phyloP scores from a whole-genome alignment of 805 yeast genomes.

The Saccharomycopsis sp. region DNA sequence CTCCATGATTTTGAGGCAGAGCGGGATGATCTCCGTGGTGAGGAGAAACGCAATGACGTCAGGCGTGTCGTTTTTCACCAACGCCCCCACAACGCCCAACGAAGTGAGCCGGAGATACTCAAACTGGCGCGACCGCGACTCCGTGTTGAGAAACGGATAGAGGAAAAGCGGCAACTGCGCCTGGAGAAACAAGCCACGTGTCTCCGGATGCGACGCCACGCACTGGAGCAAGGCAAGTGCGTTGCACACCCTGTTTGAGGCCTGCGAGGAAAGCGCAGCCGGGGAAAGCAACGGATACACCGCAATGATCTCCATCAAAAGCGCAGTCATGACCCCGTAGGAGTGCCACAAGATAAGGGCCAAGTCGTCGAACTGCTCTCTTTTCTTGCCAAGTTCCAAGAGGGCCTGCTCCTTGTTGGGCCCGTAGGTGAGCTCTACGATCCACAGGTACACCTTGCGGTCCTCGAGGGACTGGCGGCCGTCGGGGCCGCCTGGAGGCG shows the following conservation, averaged over 20 bases:
- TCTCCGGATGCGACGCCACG: slow-evolving; percentile 91
- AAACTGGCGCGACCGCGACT: slow-evolving; percentile 85
- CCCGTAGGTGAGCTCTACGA: slow-evolving; percentile 82
- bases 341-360: slow-evolving; percentile 94
- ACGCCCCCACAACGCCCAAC: slow-evolving; percentile 93
- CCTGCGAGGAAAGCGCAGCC: slow-evolving; percentile 75
- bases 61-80: slow-evolving; percentile 92
- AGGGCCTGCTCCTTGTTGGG: slow-evolving; percentile 90
- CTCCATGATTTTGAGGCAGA: slow-evolving; percentile 93
- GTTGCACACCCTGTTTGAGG: slow-evolving; percentile 89
- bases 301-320: slow-evolving; percentile 80
- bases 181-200: slow-evolving; percentile 73
- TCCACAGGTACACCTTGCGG: slow-evolving; percentile 84
- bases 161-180: slow-evolving; percentile 90
- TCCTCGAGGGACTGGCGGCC: slow-evolving; percentile 56
- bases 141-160: slow-evolving; percentile 90
- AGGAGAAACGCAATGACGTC: slow-evolving; percentile 87
- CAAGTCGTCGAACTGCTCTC: slow-evolving; percentile 91
- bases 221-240: slow-evolving; percentile 93
- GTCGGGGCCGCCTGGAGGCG: too few species aligned
- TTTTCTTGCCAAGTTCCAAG: slow-evolving; percentile 83
- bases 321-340: slow-evolving; percentile 90
- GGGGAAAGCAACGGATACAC: slow-evolving; percentile 89
- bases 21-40: slow-evolving; percentile 94
- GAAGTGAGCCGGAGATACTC: slow-evolving; percentile 91